Percentiles rank a stretch among this genome's conserved stretches.
phyloP scores from a whole-genome alignment of 805 yeast species.

The Sugiyamaella qingdaonensis region DNA sequence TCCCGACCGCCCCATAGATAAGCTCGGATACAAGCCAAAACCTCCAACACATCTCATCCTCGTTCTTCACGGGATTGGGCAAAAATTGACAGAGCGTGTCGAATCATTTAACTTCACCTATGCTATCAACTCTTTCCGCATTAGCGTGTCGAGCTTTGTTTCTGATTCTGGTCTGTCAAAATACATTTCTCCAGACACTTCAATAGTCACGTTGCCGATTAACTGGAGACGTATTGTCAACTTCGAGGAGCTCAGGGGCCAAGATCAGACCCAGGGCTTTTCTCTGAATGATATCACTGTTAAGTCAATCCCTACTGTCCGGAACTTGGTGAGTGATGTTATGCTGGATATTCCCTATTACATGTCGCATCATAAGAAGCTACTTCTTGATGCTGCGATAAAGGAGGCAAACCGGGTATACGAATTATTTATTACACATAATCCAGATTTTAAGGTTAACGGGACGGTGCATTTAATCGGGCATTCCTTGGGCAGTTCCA shows the following conservation, averaged over 20 bases:
- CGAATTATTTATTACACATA: slow-evolving; percentile 52
- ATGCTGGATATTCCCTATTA: slow-evolving; percentile 75
- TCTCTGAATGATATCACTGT: slow-evolving; percentile 63
- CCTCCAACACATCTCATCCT: slow-evolving; percentile 60
- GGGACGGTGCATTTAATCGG: slow-evolving; percentile 76
- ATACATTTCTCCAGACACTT: slow-evolving; percentile 16
- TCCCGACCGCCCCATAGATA: slow-evolving; percentile 30
- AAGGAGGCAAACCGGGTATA: slow-evolving; percentile 67
- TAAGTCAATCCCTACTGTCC: slow-evolving; percentile 68
- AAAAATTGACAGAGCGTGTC: slow-evolving; percentile 71
- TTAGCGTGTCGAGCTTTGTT: slow-evolving; percentile 28
- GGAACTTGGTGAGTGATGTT: slow-evolving; percentile 80
- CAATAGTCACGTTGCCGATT: slow-evolving; percentile 57
- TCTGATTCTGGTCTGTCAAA: slow-evolving; percentile 19
- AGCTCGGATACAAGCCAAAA: slow-evolving; percentile 27
- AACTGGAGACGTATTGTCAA: slow-evolving; percentile 74
- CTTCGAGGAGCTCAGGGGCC: slow-evolving; percentile 33
- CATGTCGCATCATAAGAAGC: slow-evolving; percentile 65
- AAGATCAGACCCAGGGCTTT: slow-evolving; percentile 9
- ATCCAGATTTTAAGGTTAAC: slow-evolving; percentile 57
- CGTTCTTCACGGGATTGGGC: slow-evolving; percentile 95
- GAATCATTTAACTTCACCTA: slow-evolving; percentile 85
- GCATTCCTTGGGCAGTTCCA: slow-evolving; percentile 88
- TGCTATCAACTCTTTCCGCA: slow-evolving; percentile 42
- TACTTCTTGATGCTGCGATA: slow-evolving; percentile 64